Base-by-base conservation (phyloP, 768 basidiomycete genomes). In the Kwoniella pini region DNA sequence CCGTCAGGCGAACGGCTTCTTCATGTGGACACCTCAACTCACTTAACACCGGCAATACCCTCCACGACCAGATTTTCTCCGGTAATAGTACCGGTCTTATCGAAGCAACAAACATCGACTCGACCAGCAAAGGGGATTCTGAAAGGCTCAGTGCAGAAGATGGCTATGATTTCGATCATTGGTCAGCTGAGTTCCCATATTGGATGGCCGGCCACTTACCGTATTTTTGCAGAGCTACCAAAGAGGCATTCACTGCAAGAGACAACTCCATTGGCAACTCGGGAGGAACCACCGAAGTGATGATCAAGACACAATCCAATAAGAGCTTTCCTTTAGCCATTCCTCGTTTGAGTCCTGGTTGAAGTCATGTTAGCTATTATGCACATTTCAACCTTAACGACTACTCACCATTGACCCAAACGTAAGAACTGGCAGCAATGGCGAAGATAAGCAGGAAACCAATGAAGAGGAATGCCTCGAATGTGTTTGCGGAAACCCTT, bases 81-180 rank as follows among this genome's bases (percentile, higher is more conserved):
- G 0, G 96, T 99, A 68, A 99, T 97, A 0, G 96, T 98, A 22
- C 95, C 96, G 0, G 96, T 99, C 83, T 99, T 99, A 80, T 99
- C 96, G 69, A 99, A 98, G 79, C 96, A 98, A 79, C 96, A 99
- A 15, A 98, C 88, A 69, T 99, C 96, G 2, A 98, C 93, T 21
- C 92, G 85, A 4, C 96, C 96, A 4, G 96, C 96, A 63, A 82
- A 90, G 0, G 96, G 94, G 63, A 98, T 99, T 21, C 96, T 86
- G 85, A 99, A 98, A 0, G 96, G 96, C 72, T 99, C 96, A 17
- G 96, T 99, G 76, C 96, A 98, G 81, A 94, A 99, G 60, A 98
- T 99, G 6, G 95, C 95, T 96, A 64, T n/a, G 21, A 26, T 6
- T 2, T 7, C 6, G 17, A 51, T 11, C 50, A 22, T 6, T 3